Percentiles rank a stretch among this genome's conserved stretches.
phyloP scores from a whole-genome alignment of 2,329 filamentous ascomycete species.

The Phoma sp. region DNA sequence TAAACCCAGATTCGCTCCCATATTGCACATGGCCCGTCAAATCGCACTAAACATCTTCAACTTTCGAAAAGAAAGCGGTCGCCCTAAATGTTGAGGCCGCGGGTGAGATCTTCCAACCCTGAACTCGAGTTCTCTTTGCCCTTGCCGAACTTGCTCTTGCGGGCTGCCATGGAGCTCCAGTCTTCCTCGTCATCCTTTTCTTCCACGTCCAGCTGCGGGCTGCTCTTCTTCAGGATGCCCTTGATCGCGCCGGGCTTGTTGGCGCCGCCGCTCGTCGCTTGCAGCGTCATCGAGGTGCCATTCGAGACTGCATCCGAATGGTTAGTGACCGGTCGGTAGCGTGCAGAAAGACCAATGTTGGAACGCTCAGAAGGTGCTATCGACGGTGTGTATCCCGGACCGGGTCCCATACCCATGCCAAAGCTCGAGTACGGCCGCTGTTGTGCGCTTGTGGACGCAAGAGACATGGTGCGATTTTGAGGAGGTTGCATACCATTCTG shows the following conservation, averaged over 20 bases:
- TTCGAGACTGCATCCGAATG: constrained; percentile 39
- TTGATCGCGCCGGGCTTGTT: constrained; percentile 32
- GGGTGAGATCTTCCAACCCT: constrained; percentile 35
- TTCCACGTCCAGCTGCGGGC: constrained; percentile 17
- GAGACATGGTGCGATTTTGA: constrained; percentile 57
- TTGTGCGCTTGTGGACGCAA: constrained; percentile 49
- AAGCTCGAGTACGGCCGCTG: constrained; percentile 41
- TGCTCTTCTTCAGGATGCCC: constrained; percentile 42
- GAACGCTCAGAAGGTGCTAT: constrained; percentile 96
- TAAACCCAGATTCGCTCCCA: constrained; percentile 16
- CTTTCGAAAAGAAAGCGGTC: background rate
- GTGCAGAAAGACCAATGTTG: constrained; percentile 86
- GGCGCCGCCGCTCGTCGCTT: constrained; percentile 36
- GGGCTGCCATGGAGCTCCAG: constrained; percentile 40
- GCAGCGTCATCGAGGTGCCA: constrained; percentile 41
- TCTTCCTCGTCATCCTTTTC: constrained; percentile 41
- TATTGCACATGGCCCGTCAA: constrained; percentile 2
- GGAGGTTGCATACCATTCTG: constrained; percentile 30
- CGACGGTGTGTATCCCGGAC: constrained; percentile 76
- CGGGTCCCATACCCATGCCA: constrained; percentile 31
- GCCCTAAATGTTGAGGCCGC: constrained; percentile 31
- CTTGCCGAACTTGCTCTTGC: constrained; percentile 37
- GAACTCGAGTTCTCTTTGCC: constrained; percentile 26
- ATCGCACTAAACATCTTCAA: constrained; percentile 7
- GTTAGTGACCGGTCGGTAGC: constrained; percentile 85